These are phyloP conservation scores for Cladosporium sp. DNA, from an alignment of 2,329 filamentous ascomycete species.

Conservation along the genomic window DNA sequence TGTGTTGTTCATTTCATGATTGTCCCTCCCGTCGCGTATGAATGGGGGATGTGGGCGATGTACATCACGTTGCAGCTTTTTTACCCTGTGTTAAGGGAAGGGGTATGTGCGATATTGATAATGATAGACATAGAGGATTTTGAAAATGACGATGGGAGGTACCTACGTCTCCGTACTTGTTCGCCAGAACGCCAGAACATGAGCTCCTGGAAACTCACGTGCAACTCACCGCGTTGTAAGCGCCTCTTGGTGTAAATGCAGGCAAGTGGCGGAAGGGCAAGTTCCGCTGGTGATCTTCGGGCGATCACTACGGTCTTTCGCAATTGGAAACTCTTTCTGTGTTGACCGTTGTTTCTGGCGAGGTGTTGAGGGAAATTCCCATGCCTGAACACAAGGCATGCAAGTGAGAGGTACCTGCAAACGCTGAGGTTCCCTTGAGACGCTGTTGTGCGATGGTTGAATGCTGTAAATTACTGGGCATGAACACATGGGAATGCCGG, in stretches of 20 bases:
- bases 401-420: background rate
- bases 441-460: background rate
- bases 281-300: conserved; percentile 14
- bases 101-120: background rate
- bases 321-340: background rate
- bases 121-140: background rate
- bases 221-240: background rate
- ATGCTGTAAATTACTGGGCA: background rate
- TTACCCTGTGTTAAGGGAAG: conserved; percentile 4
- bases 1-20: background rate
- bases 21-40: background rate
- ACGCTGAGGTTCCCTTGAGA: background rate
- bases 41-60: background rate
- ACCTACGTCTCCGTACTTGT: background rate
- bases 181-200: background rate
- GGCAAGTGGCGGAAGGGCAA: background rate
- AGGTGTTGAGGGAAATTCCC: background rate
- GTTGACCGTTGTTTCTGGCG: background rate
- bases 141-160: background rate
- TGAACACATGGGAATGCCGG: background rate
- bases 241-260: background rate
- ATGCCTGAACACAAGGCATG: background rate
- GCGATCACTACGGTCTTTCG: background rate
- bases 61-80: background rate
- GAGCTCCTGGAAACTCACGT: conserved; percentile 13